Evolutionary conservation across 176 grass and related monocot species (phyloP).

Genomic region (Microstegium vimineum): DNA sequence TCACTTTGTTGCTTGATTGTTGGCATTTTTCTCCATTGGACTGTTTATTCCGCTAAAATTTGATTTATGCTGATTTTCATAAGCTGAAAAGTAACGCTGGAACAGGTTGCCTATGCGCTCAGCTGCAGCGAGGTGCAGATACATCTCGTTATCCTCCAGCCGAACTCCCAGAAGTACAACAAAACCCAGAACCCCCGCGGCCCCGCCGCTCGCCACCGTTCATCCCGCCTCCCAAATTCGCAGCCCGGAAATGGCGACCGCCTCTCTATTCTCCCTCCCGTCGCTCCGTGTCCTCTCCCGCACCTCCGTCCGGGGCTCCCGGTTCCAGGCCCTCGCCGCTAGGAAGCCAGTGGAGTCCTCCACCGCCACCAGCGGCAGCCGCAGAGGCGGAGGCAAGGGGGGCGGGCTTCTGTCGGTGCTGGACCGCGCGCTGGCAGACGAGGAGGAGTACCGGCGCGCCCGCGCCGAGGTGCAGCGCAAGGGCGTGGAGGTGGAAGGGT

Average conservation of each 20-base stretch:
- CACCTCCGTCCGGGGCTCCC: background rate
- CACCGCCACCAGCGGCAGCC: background rate
- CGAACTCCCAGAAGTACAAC: conserved; percentile 13
- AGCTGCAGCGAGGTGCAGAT: background rate
- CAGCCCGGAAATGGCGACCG: conserved; percentile 37
- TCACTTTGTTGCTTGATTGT: no score
- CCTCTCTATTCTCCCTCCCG: conserved; percentile 35
- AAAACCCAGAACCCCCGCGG: conserved; percentile 8
- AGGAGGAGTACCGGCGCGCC: conserved; percentile 92
- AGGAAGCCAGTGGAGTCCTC: conserved; percentile 38
- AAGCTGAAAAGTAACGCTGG: no score
- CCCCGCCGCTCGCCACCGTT: background rate
- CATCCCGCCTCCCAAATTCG: background rate
- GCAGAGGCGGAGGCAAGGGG: background rate
- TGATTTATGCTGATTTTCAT: no score
- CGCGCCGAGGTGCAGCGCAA: conserved; percentile 78
- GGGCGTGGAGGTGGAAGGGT: conserved; percentile 82
- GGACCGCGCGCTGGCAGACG: conserved; percentile 70
- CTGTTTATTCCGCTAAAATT: no score
- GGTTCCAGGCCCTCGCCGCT: conserved; percentile 34
- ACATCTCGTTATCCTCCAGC: conserved; percentile 29
- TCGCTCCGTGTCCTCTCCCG: conserved; percentile 4
- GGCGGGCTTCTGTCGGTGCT: conserved; percentile 61
- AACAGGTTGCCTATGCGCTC: background rate
- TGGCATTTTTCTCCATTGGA: no score